phyloP scores from a whole-genome alignment of 2,329 filamentous ascomycete genomes.

The Metarhizium rileyi region DNA sequence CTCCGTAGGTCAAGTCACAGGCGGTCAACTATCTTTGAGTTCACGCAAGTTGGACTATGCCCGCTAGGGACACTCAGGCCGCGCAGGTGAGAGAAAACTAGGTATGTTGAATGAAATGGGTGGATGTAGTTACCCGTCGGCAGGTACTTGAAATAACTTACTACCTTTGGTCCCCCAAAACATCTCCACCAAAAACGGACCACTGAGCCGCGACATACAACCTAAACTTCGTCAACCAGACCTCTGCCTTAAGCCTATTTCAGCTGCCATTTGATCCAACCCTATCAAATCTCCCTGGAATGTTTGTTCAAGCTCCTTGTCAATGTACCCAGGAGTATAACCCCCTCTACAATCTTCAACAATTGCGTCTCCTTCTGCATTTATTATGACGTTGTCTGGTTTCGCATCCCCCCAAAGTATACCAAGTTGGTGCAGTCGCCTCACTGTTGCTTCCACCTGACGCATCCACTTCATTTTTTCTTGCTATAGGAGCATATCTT shows the following conservation, averaged over 20 bases:
- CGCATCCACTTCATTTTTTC: conserved; percentile 9
- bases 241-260: conserved; percentile 1
- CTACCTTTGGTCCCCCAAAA: no score
- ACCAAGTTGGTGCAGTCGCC: conserved; percentile 7
- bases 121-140: no score
- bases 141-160: no score
- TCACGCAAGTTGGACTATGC: no score
- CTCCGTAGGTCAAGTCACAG: no score
- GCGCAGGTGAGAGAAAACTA: no score
- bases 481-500: background rate
- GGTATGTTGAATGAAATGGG: no score
- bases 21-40: no score
- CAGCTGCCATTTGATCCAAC: background rate
- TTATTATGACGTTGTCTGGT: conserved; percentile 9
- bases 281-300: background rate
- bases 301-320: conserved; percentile 3
- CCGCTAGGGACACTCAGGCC: no score
- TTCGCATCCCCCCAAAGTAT: conserved; percentile 11
- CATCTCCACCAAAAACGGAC: no score
- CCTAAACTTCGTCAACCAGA: background rate
- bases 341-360: conserved; percentile 9
- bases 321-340: conserved; percentile 2
- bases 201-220: no score
- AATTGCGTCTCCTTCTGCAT: conserved; percentile 7
- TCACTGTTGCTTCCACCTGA: conserved; percentile 10